Percentiles rank a stretch among this genome's conserved stretches.
phyloP scores from a whole-genome alignment of 208 protist species.

The Herpetomonas tarakana region DNA sequence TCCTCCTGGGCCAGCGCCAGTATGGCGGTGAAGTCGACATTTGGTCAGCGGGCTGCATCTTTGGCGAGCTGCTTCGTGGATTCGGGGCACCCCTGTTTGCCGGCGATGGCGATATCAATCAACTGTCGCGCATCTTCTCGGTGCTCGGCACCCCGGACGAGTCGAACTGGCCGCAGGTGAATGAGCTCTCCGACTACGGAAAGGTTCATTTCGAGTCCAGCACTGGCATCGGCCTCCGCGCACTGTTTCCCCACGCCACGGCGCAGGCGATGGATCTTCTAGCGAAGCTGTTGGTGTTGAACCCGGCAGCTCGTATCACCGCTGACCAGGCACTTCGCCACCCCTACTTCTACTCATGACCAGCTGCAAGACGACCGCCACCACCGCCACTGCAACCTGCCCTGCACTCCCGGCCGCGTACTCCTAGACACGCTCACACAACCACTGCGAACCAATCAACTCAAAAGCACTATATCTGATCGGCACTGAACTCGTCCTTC shows the following conservation, averaged over 20 bases:
- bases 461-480: no score
- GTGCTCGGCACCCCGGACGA: conserved; percentile 96
- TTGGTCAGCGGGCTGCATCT: conserved; percentile 90
- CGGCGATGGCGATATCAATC: conserved; percentile 97
- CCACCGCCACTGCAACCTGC: no score
- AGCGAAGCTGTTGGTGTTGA: conserved; percentile 36
- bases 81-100: conserved; percentile 91
- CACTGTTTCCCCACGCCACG: conserved; percentile 68
- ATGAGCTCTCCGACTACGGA: conserved; percentile 93
- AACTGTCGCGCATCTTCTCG: conserved; percentile 94
- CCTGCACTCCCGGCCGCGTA: no score
- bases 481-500: no score
- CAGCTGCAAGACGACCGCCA: no score
- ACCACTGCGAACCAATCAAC: no score
- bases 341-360: conserved; percentile 35
- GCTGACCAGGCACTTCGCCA: conserved; percentile 58
- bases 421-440: no score
- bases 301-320: conserved; percentile 44
- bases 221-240: conserved; percentile 29
- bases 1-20: conserved; percentile 64
- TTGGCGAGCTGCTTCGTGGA: conserved; percentile 81
- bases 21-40: conserved; percentile 88
- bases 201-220: conserved; percentile 71
- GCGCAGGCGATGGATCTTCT: conserved; percentile 51
- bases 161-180: conserved; percentile 84